Evolutionary conservation across 441 rosid genomes (phyloP), one percentile per base, ranked within the genome.

Genomic region (Cnidoscolus chayamansa): DNA sequence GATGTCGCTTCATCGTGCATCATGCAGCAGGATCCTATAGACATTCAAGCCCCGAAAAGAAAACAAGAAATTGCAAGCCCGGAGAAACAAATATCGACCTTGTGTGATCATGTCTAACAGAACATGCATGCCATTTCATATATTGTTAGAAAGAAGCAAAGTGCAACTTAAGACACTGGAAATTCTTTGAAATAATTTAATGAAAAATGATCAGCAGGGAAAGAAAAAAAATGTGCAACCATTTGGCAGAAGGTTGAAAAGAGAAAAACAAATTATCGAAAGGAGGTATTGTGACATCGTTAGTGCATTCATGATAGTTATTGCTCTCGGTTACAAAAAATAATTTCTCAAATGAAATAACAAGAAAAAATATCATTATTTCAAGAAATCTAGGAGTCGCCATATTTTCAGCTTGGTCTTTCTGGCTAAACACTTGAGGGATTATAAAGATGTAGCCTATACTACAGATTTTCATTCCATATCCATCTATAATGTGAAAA

Each of bases 21-120:
- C 96, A 11, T 92, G 97, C 68, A 82, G 87, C 83, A 90, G 79
- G 75, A 94, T 92, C 88, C 97, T 92, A 79, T 92, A 89, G 66
- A 92, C 95, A 75, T 92, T 90, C 75, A 94, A 80, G 53, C 97
- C 97, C 98, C 90, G 90, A 78, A 83, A 74, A 69, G 50, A 57
- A 69, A 35, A 61, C 65, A 55, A 1, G 43, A 56, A 19, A 35
- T 56, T 19, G 45, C 25, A 7, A 25, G 55, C 16, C 13, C 40
- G 4, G 56, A 37, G 19, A 31, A 25, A n/a, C 3, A 11, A 37
- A 31, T 63, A 15, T 10, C 32, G 37, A 35, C 2, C 37, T 35
- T 35, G 37, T 0, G 57, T 7, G 60, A 19, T 56, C 60, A 56
- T 56, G 60, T 56, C 57, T 56, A 56, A 7, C 11, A 2, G 10